A percentile compares a stretch with the other conserved stretches of the same genome.
These are phyloP conservation scores for Saccharomycopsis phalli DNA, from an alignment of 1,139 yeast genomes.

Conservation along the genomic window DNA sequence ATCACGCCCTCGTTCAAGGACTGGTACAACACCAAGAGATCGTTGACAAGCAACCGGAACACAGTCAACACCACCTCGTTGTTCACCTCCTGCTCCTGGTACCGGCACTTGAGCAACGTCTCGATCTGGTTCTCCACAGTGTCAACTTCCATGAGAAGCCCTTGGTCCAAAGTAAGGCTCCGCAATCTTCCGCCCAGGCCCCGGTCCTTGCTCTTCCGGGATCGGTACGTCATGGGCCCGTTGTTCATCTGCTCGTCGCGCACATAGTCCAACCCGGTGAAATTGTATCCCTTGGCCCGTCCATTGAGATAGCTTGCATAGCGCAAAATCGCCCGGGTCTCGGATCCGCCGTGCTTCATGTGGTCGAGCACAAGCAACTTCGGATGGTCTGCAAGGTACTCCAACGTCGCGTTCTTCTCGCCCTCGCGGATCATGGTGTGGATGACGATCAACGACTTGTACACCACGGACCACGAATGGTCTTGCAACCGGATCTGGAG, in stretches of 20 bases:
- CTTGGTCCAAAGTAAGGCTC: slow-evolving; percentile 62
- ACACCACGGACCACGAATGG: slow-evolving; percentile 84
- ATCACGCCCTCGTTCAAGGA: slow-evolving; percentile 92
- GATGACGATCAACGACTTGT: slow-evolving; percentile 71
- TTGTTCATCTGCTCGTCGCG: slow-evolving; percentile 54
- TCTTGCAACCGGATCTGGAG: slow-evolving; percentile 58
- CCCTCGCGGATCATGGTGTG: slow-evolving; percentile 94
- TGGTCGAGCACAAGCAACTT: slow-evolving; percentile 46
- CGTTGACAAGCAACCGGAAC: slow-evolving; percentile 80
- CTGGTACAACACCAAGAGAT: slow-evolving; percentile 76
- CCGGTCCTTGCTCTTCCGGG: slow-evolving; percentile 3
- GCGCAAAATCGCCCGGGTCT: slow-evolving; percentile 52
- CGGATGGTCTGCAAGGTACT: slow-evolving; percentile 50
- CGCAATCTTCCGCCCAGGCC: slow-evolving; percentile 37
- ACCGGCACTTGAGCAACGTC: slow-evolving; percentile 64
- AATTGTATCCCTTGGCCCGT: slow-evolving; percentile 60
- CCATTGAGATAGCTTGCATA: slow-evolving; percentile 65
- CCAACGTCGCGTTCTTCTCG: slow-evolving; percentile 59
- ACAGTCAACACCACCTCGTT: slow-evolving; percentile 81
- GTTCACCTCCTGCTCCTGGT: slow-evolving; percentile 56
- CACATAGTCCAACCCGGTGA: slow-evolving; percentile 67
- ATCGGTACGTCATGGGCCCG: slow-evolving; percentile 24
- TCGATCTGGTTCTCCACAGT: slow-evolving; percentile 77
- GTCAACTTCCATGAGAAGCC: slow-evolving; percentile 75
- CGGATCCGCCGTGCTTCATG: slow-evolving; percentile 36